Conservation (phyloP, 805 yeast species). For the Metschnikowia cubensis region DNA sequence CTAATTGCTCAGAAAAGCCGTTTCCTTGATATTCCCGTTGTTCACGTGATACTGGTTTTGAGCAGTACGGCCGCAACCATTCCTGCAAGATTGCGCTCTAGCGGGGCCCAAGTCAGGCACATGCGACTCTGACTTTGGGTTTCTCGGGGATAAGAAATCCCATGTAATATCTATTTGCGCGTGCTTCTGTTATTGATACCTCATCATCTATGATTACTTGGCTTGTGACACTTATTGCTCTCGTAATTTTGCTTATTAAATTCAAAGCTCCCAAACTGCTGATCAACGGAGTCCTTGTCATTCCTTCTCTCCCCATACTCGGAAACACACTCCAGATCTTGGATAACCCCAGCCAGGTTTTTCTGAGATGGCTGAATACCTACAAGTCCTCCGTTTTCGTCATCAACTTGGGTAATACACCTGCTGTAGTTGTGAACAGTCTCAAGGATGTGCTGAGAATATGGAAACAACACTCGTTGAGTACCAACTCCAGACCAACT, state of each 20-base stretch:
- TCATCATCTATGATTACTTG: neutral
- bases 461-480: constrained; percentile 46
- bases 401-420: constrained; percentile 53
- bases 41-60: neutral
- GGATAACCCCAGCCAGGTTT: constrained; percentile 48
- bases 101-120: too few relatives aligned
- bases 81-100: neutral
- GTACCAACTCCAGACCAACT: constrained; percentile 64
- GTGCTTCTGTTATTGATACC: neutral
- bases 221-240: neutral
- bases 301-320: constrained; percentile 48
- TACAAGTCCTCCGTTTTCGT: constrained; percentile 52
- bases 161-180: neutral
- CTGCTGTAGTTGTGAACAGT: constrained; percentile 65
- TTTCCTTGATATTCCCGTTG: neutral
- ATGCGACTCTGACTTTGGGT: neutral
- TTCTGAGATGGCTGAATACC: constrained; percentile 40
- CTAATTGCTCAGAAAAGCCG: neutral
- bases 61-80: neutral
- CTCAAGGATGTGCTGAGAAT: constrained; percentile 49
- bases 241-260: neutral
- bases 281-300: constrained; percentile 37
- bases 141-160: neutral
- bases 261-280: neutral
- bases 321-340: constrained; percentile 47